phyloP scores from a whole-genome alignment of 192 early-diverging fungal genomes.

The Geranomyces variabilis region DNA sequence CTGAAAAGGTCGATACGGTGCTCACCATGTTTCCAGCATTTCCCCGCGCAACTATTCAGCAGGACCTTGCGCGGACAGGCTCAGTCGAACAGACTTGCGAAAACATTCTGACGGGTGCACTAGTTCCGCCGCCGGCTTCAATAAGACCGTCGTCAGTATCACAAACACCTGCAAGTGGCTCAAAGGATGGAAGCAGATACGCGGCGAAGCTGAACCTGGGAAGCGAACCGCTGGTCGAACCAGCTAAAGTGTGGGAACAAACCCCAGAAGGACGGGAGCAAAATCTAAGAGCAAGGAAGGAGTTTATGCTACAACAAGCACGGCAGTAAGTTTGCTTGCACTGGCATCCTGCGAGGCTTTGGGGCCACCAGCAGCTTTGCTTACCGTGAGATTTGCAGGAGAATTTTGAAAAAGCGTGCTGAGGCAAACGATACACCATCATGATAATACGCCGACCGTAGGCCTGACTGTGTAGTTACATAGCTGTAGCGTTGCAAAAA shows the following conservation, averaged over 20 bases:
- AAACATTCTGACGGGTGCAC: slow-evolving; percentile 54
- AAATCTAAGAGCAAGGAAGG: slow-evolving; percentile 66
- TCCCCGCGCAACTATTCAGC: slow-evolving; percentile 71
- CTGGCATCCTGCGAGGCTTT: not conserved
- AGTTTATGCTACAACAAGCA: slow-evolving; percentile 71
- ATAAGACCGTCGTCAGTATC: not conserved
- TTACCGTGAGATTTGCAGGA: not conserved
- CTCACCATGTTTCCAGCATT: slow-evolving; percentile 84
- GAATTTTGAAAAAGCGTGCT: not conserved
- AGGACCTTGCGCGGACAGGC: slow-evolving; percentile 79
- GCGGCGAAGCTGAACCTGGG: not conserved
- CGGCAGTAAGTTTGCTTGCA: slow-evolving; percentile 58
- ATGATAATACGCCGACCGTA: too few relatives aligned
- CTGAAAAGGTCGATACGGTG: slow-evolving; percentile 65
- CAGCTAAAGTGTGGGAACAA: slow-evolving; percentile 63
- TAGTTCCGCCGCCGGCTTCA: slow-evolving; percentile 22
- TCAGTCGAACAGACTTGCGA: slow-evolving; percentile 81
- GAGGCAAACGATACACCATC: not conserved
- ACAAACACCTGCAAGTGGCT: not conserved
- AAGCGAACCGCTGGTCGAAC: slow-evolving; percentile 40
- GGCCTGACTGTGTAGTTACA: too few relatives aligned
- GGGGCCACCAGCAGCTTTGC: not conserved
- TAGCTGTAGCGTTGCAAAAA: too few relatives aligned
- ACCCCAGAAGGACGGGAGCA: slow-evolving; percentile 63
- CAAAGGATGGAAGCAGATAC: not conserved